Base-by-base conservation (phyloP, 2,329 filamentous ascomycete species). In the Colletotrichum lupini region DNA sequence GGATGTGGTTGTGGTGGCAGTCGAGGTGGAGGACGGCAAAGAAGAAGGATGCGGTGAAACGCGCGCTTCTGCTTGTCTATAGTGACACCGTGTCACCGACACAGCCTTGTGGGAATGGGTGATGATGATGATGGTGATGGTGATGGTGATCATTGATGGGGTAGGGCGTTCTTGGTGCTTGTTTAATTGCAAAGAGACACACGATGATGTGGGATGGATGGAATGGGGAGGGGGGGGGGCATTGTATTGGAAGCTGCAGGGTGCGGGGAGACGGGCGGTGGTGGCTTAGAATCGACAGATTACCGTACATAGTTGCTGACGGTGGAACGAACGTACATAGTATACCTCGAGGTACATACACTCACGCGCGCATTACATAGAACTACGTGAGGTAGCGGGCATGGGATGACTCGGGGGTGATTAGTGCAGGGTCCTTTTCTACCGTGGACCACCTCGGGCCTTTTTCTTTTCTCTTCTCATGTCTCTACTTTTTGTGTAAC, bases 211-310 rank as follows among this genome's bases (percentile, higher is more conserved):
- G 60, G 26, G 30, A 64, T 26, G 14, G 42, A 53, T 42, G 37
- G 37, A 16, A 42, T 42, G 52, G 46, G 26, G 6, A 28, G 30
- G 28, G 52, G 7, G 28, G 46, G 52, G n/a, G 14, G 19, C 19
- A 26, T 58, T 14, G 46, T 37, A 26, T 58, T 14, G 30, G 26
- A 64, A 14, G 52, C n/a, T 24, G 52, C 61, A 46, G 35, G 67
- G 53, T 56, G 61, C 35, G 52, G 63, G 28, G 66, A 57, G 62
- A 57, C 32, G 62, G 32, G 49, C n/a, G 65, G 65, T 55, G 69
- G 69, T 72, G 69, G 65, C 69, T 72, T 46, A 72, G 32, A 62
- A 63, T 72, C 65, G 58, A 72, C 58, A 68, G 57, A 68, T 53
- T 62, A 52, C 35, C 52, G 49, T 46, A 68, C 49, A 61, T 71